Conservation (phyloP, 371 early-diverging fungal genomes). For the Mycotypha africana region DNA sequence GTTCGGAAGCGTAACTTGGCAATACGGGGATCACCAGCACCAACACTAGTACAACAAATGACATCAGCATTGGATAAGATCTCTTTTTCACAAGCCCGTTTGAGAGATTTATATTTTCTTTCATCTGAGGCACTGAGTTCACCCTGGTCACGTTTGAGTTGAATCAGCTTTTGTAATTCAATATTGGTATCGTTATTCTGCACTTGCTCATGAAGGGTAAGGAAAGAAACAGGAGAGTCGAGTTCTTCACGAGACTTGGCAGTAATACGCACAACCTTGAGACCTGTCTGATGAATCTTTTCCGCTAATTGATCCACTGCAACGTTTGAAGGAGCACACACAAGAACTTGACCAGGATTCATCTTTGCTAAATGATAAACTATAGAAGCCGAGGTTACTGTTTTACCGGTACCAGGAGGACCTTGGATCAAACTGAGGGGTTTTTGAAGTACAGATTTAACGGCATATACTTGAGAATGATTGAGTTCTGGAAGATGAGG, state of each 20-base stretch:
- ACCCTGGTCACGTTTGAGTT: constrained; percentile 82
- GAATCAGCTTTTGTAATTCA: constrained; percentile 88
- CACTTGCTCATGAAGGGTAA: constrained; percentile 95
- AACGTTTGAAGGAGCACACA: constrained; percentile 98
- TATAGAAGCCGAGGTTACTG: constrained; percentile 95
- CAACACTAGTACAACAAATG: constrained; percentile 96
- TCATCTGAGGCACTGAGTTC: constrained; percentile 88
- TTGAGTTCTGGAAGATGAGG: constrained; percentile 96
- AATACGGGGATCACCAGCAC: constrained; percentile 96
- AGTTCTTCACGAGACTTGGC: constrained; percentile 94
- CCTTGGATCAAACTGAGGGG: constrained; percentile 97
- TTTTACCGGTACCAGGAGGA: constrained; percentile 98
- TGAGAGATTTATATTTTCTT: constrained; percentile 74
- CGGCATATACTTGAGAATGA: constrained; percentile 94
- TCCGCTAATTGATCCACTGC: constrained; percentile 98
- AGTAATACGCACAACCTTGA: constrained; percentile 94
- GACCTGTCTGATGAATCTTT: constrained; percentile 93
- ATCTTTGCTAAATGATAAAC: constrained; percentile 96
- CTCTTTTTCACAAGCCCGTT: constrained; percentile 82
- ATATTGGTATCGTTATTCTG: constrained; percentile 87
- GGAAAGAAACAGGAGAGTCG: constrained; percentile 85
- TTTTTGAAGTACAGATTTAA: constrained; percentile 85
- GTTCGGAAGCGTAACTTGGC: constrained; percentile 84
- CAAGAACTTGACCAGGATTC: constrained; percentile 90
- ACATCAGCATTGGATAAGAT: constrained; percentile 94